These are phyloP conservation scores for Craterostigma plantagineum DNA, from an alignment of 257 asterid genomes.

Conservation along the genomic window DNA sequence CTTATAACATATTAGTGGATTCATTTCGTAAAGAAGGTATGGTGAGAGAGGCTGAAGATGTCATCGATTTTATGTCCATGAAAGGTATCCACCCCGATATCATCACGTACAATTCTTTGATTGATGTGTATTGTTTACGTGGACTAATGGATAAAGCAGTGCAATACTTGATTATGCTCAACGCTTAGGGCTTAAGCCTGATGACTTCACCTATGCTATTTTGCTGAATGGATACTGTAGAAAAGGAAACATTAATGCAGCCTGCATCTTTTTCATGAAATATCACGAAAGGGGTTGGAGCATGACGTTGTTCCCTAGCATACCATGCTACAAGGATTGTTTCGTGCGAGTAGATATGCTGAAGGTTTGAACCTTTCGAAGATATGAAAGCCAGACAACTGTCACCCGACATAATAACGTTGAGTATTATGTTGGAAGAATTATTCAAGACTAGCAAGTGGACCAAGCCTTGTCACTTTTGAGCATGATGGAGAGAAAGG, in stretches of 20 bases:
- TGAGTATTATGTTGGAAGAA: constrained; percentile 13
- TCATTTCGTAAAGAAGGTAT: constrained; percentile 4
- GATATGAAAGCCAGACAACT: constrained; percentile 7
- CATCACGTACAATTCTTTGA: background rate
- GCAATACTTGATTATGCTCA: constrained; percentile 2
- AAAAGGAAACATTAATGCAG: constrained; percentile 11
- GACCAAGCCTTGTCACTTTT: constrained; percentile 2
- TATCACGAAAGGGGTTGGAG: constrained; percentile 8
- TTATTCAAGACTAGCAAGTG: constrained; percentile 8
- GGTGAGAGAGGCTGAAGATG: background rate
- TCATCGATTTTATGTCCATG: background rate
- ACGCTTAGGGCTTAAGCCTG: constrained; percentile 4
- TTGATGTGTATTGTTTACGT: constrained; percentile 9
- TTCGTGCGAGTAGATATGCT: background rate
- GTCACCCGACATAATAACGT: constrained; percentile 9
- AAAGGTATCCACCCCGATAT: background rate
- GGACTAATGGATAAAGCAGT: constrained; percentile 6
- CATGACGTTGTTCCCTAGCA: background rate
- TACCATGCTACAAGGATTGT: background rate
- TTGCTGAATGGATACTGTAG: constrained; percentile 15
- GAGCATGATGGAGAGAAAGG: constrained; percentile 3
- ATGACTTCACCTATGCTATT: constrained; percentile 5
- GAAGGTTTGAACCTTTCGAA: constrained; percentile 6
- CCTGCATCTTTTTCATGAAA: constrained; percentile 9
- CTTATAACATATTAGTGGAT: too few relatives aligned